Evolutionary conservation across 2,329 filamentous ascomycete species (phyloP), one percentile per base, ranked within the genome.

Genomic region (Helotiales sp.): DNA sequence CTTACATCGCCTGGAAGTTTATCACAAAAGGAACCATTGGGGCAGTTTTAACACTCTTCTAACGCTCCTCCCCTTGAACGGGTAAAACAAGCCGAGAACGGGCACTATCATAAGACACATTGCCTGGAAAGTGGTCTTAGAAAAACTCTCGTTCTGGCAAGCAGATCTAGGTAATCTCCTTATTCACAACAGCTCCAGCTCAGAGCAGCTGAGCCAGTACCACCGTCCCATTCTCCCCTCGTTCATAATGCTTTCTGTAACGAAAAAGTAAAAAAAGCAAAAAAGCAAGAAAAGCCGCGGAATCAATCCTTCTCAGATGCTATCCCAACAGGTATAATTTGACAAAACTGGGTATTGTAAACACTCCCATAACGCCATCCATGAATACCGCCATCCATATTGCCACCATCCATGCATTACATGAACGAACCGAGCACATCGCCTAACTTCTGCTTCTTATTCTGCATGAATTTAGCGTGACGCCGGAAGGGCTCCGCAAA

Each of bases 351-450:
- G 61, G 61, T 63, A 63, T 63, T 49, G 28, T 20, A 43, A 55
- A 50, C 22, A 61, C 55, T 11, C 13, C 32, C 58, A 10, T 30
- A 45, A 30, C 22, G 24, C 40, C 40, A 32, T n/a, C 4, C 26
- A 45, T 20, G 11, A 22, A 43, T 24, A 3, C 15, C 52, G 13
- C 30, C 30, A 34, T 30, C 24, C 26, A 10, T 34, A 11, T 32
- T 32, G 26, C 32, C 8, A 13, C 30, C 28, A 20, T 22, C 13
- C 6, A 1, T 26, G 11, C 11, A 57, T 68, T 40, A 70, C 32
- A 64, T 52, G 43, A 75, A 73, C 5, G 74, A 73, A 13, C 49
- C 64, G 15, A 74, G 54, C 15, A 75, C 57, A 45, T 72, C 70
- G 17, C 55, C 67, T 6, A 75, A 57, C 13, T 72, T 73, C 47